Base-by-base conservation (phyloP, 495 filamentous ascomycete species). In the Penicillium cosmopolitanum region DNA sequence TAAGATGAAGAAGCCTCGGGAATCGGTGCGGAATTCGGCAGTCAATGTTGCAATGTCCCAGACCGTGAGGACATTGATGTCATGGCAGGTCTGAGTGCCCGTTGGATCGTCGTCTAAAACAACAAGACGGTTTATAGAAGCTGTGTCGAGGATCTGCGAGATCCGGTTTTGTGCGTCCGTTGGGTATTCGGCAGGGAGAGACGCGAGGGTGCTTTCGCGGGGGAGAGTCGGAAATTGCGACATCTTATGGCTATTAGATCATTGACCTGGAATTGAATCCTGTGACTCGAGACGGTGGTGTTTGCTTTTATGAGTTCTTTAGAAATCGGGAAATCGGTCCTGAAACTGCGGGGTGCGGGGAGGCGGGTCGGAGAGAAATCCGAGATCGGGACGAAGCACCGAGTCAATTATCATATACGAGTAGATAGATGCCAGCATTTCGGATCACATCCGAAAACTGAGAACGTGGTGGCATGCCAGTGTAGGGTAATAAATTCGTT, bases 61-160 rank as follows among this genome's bases (percentile, higher is more conserved):
- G 13, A 79, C 76, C n/a, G 82, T 80, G 38, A 85, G 71, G n/a
- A 85, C 81, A 56, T 70, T 68, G 61, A 85, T 82, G 52, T 81
- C 74, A 50, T 85, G 82, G 65, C 82, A 84, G 51, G 82, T 84
- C 64, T 84, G 82, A 1, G 82, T 85, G 15, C 81, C 81, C 10
- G 81, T 85, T 50, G 81, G 81, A 55, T 85, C 82, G 55, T 85
- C 81, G 46, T 85, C 82, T 15, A 85, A 74, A 3, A 81, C 75
- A 15, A 85, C 77, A 15, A 85, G 75, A 1, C 73, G 73, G 25
- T 66, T 75, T 57, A 70, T 63, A 9, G 62, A 58, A 6, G 71
- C 43, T 16, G 66, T 69, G 54, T 68, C 48, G 23, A 77, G 72
- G 51, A 71, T 59, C 11, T 72, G 56, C 40, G 73, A 65, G 48